Percentiles rank a stretch among this genome's conserved stretches.
Conservation (phyloP, 257 asterid genomes). For the Knoxia roxburghii region DNA sequence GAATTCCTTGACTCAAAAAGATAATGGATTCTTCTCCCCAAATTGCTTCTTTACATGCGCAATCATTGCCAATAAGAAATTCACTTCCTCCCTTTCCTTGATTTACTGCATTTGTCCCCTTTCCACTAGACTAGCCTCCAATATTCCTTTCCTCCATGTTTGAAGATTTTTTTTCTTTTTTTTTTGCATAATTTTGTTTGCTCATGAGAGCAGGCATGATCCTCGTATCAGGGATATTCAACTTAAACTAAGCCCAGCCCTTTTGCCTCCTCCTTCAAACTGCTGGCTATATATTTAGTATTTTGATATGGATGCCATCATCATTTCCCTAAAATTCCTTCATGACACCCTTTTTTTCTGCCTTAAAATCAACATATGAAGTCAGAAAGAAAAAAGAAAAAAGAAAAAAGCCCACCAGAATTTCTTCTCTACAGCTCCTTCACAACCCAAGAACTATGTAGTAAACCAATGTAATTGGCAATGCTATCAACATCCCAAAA, state of each 20-base stretch:
- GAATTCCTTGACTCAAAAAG: slow-evolving; percentile 8
- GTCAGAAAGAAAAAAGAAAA: too few species aligned
- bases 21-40: slow-evolving; percentile 8
- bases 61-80: slow-evolving; percentile 25
- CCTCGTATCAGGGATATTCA: slow-evolving; percentile 27
- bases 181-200: slow-evolving; percentile 5
- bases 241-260: slow-evolving; percentile 3
- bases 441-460: slow-evolving; percentile 53
- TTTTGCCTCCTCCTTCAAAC: slow-evolving; percentile 8
- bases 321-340: not conserved
- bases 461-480: slow-evolving; percentile 56
- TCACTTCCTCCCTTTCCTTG: slow-evolving; percentile 22
- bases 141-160: slow-evolving; percentile 20
- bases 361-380: slow-evolving; percentile 8
- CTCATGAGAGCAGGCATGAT: slow-evolving; percentile 20
- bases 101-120: slow-evolving; percentile 37
- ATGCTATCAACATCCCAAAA: slow-evolving; percentile 61
- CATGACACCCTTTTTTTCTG: slow-evolving; percentile 2
- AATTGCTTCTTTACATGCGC: slow-evolving; percentile 21
- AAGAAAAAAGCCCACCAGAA: not conserved
- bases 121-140: slow-evolving; percentile 20
- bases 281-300: too few species aligned
- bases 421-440: slow-evolving; percentile 5
- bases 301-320: slow-evolving; percentile 4
- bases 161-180: slow-evolving; percentile 15